Conservation (phyloP, 257 asterid genomes). For the Solanum piurae region DNA sequence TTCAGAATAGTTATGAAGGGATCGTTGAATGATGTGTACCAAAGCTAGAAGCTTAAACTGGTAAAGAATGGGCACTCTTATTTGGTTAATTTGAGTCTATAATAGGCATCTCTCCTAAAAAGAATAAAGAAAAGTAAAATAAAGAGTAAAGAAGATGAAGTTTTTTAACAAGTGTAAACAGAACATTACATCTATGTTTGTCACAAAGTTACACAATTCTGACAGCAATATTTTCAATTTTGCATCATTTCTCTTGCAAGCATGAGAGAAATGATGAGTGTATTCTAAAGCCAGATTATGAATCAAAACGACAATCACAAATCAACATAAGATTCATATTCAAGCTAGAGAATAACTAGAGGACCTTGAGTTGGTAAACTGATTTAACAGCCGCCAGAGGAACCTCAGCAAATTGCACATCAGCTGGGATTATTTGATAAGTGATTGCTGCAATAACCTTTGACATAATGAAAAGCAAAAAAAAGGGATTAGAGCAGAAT, state of each 20-base stretch:
- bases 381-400: constrained; percentile 87
- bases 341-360: background rate
- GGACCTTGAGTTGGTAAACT: constrained; percentile 63
- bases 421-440: constrained; percentile 77
- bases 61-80: background rate
- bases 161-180: background rate
- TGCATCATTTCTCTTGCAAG: background rate
- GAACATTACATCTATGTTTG: background rate
- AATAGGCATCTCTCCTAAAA: background rate
- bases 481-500: background rate
- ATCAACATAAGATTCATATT: background rate
- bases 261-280: background rate
- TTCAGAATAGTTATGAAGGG: background rate
- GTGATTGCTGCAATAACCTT: constrained; percentile 86
- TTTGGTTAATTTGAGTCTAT: background rate
- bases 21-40: background rate
- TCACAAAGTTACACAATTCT: background rate
- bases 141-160: background rate
- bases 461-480: background rate
- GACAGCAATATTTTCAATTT: background rate
- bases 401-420: constrained; percentile 82
- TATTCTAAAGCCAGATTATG: background rate
- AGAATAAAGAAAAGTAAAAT: background rate
- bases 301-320: background rate
- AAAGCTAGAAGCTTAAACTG: background rate